Percentiles rank a stretch among this genome's conserved stretches.
These are phyloP conservation scores for Camellia oleifera DNA, from an alignment of 179 eudicot genomes.

Conservation along the genomic window DNA sequence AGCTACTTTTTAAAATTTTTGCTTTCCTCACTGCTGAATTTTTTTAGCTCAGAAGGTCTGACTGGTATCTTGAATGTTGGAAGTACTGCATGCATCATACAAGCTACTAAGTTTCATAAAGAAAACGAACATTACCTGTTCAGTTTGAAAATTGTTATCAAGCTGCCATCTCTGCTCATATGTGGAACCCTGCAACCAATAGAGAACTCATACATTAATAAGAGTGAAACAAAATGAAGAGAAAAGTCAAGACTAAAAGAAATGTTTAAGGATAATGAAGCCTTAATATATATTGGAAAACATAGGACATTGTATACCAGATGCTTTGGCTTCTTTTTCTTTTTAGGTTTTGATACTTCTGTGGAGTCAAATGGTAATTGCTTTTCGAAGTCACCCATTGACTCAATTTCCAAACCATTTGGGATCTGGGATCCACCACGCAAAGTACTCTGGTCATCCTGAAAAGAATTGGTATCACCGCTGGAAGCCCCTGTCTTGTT, in stretches of 20 bases:
- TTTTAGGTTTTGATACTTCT: slow-evolving; percentile 70
- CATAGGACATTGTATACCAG: slow-evolving; percentile 40
- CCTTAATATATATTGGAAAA: background rate
- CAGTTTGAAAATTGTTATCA: slow-evolving; percentile 63
- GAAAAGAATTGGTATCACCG: slow-evolving; percentile 92
- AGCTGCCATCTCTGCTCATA: slow-evolving; percentile 75
- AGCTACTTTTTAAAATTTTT: background rate
- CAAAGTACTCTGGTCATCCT: slow-evolving; percentile 77
- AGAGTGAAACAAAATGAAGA: slow-evolving; percentile 23
- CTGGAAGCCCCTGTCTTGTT: slow-evolving; percentile 79
- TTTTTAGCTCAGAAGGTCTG: slow-evolving; percentile 4
- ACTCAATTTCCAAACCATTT: slow-evolving; percentile 78
- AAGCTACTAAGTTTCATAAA: background rate
- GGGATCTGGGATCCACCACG: slow-evolving; percentile 60
- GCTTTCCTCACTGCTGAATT: background rate
- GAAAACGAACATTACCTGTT: slow-evolving; percentile 51
- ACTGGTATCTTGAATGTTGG: background rate
- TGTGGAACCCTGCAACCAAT: slow-evolving; percentile 48
- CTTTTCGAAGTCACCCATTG: slow-evolving; percentile 63
- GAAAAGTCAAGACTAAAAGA: background rate
- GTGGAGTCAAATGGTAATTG: slow-evolving; percentile 60
- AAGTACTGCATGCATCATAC: background rate
- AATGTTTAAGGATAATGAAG: slow-evolving; percentile 1
- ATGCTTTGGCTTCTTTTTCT: slow-evolving; percentile 82
- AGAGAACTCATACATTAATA: slow-evolving; percentile 39